phyloP scores from a whole-genome alignment of 2,329 filamentous ascomycete species.

The Monosporascus sp. region DNA sequence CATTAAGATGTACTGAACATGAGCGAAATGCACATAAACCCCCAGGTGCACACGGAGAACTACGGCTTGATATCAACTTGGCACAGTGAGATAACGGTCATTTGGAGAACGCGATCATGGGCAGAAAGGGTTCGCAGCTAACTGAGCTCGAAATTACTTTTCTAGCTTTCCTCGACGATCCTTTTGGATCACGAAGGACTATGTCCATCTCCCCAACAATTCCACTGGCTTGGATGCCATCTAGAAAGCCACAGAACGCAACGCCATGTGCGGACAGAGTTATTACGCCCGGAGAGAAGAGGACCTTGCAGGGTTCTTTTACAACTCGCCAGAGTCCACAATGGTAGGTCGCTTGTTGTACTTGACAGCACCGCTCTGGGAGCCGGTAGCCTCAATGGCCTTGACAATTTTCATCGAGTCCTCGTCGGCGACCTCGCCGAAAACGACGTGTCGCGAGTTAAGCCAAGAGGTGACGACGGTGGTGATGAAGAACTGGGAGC shows the following conservation, averaged over 20 bases:
- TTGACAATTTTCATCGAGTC: slow-evolving; percentile 49
- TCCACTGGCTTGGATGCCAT: background rate
- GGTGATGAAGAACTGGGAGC: slow-evolving; percentile 96
- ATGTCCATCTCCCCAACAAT: background rate
- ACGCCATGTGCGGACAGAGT: slow-evolving; percentile 10
- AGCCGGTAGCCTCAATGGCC: slow-evolving; percentile 57
- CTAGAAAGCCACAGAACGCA: slow-evolving; percentile 5
- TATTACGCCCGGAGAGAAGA: slow-evolving; percentile 15
- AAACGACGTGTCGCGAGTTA: slow-evolving; percentile 78
- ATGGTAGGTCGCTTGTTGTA: slow-evolving; percentile 56
- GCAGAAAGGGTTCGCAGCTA: background rate
- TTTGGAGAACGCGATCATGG: background rate
- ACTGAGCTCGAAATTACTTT: background rate
- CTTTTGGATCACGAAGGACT: background rate
- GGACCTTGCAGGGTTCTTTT: slow-evolving; percentile 22
- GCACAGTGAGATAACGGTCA: background rate
- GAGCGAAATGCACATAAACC: too few species aligned
- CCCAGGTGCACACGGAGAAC: too few species aligned
- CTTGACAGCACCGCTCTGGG: slow-evolving; percentile 48
- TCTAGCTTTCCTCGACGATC: slow-evolving; percentile 1
- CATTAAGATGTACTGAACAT: too few species aligned
- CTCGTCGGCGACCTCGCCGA: slow-evolving; percentile 63
- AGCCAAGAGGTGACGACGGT: slow-evolving; percentile 87
- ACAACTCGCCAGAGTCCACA: slow-evolving; percentile 45
- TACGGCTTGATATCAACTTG: too few species aligned